phyloP scores from a whole-genome alignment of 257 asterid genomes.

The Catharanthus roseus region DNA sequence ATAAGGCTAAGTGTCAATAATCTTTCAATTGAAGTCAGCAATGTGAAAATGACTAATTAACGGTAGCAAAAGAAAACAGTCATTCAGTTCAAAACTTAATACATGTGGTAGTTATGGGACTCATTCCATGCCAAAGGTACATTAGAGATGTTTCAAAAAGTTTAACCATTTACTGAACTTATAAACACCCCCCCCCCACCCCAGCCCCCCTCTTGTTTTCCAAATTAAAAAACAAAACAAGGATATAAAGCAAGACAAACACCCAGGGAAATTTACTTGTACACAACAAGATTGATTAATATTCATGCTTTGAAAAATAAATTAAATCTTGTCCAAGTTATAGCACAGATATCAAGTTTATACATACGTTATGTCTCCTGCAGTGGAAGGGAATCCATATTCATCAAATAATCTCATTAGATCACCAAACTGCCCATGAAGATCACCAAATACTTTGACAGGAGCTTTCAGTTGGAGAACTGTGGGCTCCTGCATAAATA shows the following conservation, averaged over 20 bases:
- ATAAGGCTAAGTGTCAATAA: neutral
- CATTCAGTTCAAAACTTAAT: constrained; percentile 2
- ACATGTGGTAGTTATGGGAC: neutral
- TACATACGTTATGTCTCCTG: constrained; percentile 95
- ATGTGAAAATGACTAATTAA: neutral
- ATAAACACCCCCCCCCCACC: no score
- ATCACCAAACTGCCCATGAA: constrained; percentile 99
- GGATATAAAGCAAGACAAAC: neutral
- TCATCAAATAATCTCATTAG: constrained; percentile 96
- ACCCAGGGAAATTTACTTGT: neutral
- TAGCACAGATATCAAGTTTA: constrained; percentile 14
- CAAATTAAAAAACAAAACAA: neutral
- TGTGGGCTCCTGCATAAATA: constrained; percentile 92
- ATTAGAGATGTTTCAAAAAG: neutral
- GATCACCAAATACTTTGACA: constrained; percentile 95
- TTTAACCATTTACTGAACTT: neutral
- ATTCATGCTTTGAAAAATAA: neutral
- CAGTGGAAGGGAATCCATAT: constrained; percentile 99
- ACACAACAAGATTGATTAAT: neutral
- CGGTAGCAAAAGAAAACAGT: neutral
- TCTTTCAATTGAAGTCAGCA: constrained; percentile 2
- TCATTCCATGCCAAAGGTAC: neutral
- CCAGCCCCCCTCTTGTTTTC: neutral
- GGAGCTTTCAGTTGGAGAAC: constrained; percentile 99
- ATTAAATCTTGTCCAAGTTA: neutral